Evolutionary conservation across 257 asterid genomes (phyloP), one percentile per base, ranked within the genome.

Genomic region (Lycium barbarum): DNA sequence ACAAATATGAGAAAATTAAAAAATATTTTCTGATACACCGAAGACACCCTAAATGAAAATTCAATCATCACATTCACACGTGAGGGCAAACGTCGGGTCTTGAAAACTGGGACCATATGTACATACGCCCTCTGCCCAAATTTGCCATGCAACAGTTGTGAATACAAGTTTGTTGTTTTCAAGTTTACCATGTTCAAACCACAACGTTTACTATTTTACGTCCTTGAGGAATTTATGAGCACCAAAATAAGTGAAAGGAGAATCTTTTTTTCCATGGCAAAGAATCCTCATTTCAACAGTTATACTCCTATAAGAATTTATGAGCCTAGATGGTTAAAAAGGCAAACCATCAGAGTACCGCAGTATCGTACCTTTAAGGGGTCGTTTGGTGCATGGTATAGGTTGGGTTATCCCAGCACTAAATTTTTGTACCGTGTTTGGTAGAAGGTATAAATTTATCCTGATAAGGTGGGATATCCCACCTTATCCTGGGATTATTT

Each of bases 51-150:
- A 12, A 15, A 13, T 54, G 5, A 57, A 17, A 62, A 22, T 65
- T 33, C 5, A 45, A 85, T 63, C 87, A 86, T 36, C 33, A 26
- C 33, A 26, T 0, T 26, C 89, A 79, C 85, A 88, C 89, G 89
- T 88, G 84, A 84, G 80, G 79, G 5, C 80, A 54, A 36, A 61
- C 51, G 55, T 6, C 45, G 3, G 45, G 45, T 36, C 68, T 61
- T 49, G 54, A 51, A 47, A 49, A 1, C 5, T 2, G 63, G 53
- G 20, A 47, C 61, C 43, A 5, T 18, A 49, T 15, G 74, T 22
- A 62, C 15, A 62, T 22, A 33, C 45, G 72, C n/a, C 47, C 20
- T 36, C 20, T 68, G 5, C 51, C 40, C 40, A 40, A 80, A 80
- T n/a, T 66, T 26, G 40, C 84, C 84, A 49, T 63, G 84, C 87